A percentile compares a stretch with the other conserved stretches of the same genome.
Conservation (phyloP, 192 early-diverging fungal genomes). For the Backusella tarrabulga region DNA sequence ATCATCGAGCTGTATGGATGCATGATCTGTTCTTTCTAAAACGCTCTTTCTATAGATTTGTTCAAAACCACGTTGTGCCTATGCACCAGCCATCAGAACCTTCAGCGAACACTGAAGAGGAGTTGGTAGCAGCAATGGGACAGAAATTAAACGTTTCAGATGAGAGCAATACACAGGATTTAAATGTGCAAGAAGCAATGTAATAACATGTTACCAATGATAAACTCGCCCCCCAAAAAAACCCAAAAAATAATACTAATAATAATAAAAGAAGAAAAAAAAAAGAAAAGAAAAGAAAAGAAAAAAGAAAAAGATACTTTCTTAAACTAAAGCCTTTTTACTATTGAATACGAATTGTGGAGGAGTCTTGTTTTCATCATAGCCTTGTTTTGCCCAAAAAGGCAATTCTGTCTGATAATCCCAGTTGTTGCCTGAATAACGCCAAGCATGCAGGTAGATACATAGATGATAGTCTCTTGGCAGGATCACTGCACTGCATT, state of each 20-base stretch:
- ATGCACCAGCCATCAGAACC: background rate
- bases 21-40: background rate
- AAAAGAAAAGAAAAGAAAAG: background rate
- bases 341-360: background rate
- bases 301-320: background rate
- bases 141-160: constrained; percentile 5
- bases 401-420: constrained; percentile 77
- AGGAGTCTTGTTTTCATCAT: background rate
- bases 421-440: constrained; percentile 76
- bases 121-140: constrained; percentile 6
- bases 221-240: background rate
- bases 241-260: background rate
- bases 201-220: background rate
- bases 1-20: too few species aligned
- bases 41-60: background rate
- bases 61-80: constrained; percentile 4
- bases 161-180: background rate
- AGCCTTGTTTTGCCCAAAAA: constrained; percentile 70
- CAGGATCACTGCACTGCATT: constrained; percentile 56
- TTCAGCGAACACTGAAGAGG: background rate
- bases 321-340: background rate
- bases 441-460: constrained; percentile 93
- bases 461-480: constrained; percentile 76
- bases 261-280: background rate
- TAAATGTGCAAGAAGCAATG: constrained; percentile 6